Evolutionary conservation across 2,329 filamentous ascomycete species (phyloP).

Genomic region (Talaromyces pinophilus): DNA sequence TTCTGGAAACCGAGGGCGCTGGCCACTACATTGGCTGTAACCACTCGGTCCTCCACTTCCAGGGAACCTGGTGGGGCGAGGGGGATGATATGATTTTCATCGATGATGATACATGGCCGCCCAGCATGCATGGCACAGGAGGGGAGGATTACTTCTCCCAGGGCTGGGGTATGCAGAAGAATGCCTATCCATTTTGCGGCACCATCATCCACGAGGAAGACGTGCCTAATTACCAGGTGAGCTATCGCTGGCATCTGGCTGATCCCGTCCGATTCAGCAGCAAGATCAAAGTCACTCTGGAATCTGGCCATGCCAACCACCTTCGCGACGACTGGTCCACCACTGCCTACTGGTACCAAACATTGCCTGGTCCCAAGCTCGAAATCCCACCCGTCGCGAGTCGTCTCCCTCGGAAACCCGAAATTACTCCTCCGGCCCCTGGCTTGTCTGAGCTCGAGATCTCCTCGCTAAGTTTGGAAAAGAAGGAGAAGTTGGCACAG

Average conservation of each 20-base stretch:
- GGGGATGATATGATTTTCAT: slow-evolving; percentile 42
- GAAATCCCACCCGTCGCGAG: slow-evolving; percentile 32
- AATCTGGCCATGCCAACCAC: slow-evolving; percentile 38
- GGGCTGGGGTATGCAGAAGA: slow-evolving; percentile 43
- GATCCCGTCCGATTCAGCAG: slow-evolving; percentile 38
- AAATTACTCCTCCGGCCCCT: neutral
- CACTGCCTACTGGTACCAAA: slow-evolving; percentile 40
- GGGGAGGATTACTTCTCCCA: slow-evolving; percentile 39
- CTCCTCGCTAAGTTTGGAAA: neutral
- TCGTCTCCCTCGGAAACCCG: slow-evolving; percentile 22
- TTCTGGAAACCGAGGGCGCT: slow-evolving; percentile 36
- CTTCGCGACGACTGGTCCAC: slow-evolving; percentile 37
- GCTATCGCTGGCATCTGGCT: slow-evolving; percentile 38
- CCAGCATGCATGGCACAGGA: slow-evolving; percentile 38
- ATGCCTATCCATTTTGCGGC: slow-evolving; percentile 37
- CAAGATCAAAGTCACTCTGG: slow-evolving; percentile 17
- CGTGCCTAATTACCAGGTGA: slow-evolving; percentile 36
- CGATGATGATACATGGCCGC: slow-evolving; percentile 40
- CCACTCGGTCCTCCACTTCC: slow-evolving; percentile 36
- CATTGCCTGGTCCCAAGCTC: slow-evolving; percentile 34
- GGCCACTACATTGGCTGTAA: slow-evolving; percentile 39
- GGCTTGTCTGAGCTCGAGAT: neutral
- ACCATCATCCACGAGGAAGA: slow-evolving; percentile 40
- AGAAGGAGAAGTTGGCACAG: slow-evolving; percentile 20
- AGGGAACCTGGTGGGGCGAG: slow-evolving; percentile 40